Conservation (phyloP, 352 stramenopile species). For the Pythium scleroteichum region DNA sequence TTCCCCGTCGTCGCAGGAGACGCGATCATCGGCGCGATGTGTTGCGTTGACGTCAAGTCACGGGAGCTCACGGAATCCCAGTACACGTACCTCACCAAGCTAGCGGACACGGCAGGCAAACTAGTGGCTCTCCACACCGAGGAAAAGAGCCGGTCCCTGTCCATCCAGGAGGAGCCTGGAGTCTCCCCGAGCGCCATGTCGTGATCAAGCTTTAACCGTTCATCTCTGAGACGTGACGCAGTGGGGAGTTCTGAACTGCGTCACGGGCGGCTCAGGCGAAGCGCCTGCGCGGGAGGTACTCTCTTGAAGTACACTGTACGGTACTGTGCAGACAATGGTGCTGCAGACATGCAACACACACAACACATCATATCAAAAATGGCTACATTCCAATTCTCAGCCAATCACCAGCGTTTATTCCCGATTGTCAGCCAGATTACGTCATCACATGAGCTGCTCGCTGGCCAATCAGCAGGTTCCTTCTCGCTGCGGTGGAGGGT, state of each 20-base stretch:
- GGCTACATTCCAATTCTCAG: not conserved
- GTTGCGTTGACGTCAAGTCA: conserved; percentile 32
- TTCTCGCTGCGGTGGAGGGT: not conserved
- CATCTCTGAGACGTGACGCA: no score
- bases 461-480: not conserved
- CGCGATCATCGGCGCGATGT: conserved; percentile 59
- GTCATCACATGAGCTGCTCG: not conserved
- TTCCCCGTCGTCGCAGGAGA: conserved; percentile 55
- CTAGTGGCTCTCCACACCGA: conserved; percentile 40
- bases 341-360: no score
- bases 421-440: not conserved
- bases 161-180: conserved; percentile 4
- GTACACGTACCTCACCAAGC: conserved; percentile 31
- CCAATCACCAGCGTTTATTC: not conserved
- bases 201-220: no score
- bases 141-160: conserved; percentile 10
- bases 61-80: conserved; percentile 28
- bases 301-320: no score
- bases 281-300: no score
- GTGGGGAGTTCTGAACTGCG: no score
- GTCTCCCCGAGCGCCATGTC: no score
- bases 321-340: no score
- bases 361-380: no score
- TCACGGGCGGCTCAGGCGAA: no score
- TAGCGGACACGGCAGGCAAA: conserved; percentile 50